These are phyloP conservation scores for fission yeast (Schizosaccharomyces pombe) DNA, from an alignment of 805 yeast genomes.

Conservation along the genomic window ASM294v3 CU329670.1:4322501-4323000, in stretches of 20 bases:
- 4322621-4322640: background rate
- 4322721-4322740: background rate
- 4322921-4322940: slow-evolving; percentile 27
- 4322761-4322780: slow-evolving; percentile 3
- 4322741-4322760: background rate
- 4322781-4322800: slow-evolving; percentile 28
- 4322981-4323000: background rate
- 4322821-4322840: slow-evolving; percentile 62
- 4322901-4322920: slow-evolving; percentile 46
- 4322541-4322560: background rate
- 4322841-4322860: slow-evolving; percentile 64
- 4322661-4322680: background rate
- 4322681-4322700: background rate
- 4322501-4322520: slow-evolving; percentile 36
- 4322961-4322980: slow-evolving; percentile 28
- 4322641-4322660: background rate
- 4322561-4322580: background rate
- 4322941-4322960: slow-evolving; percentile 1
- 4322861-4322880: slow-evolving; percentile 36
- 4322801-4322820: slow-evolving; percentile 41
- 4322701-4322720: background rate
- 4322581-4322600: background rate
- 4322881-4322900: slow-evolving; percentile 64
- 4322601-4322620: background rate
- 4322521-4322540: slow-evolving; percentile 14